A percentile compares a stretch with the other conserved stretches of the same genome.
phyloP scores from a whole-genome alignment of 345 rosid species.

The Eucalyptus tenuipes region DNA sequence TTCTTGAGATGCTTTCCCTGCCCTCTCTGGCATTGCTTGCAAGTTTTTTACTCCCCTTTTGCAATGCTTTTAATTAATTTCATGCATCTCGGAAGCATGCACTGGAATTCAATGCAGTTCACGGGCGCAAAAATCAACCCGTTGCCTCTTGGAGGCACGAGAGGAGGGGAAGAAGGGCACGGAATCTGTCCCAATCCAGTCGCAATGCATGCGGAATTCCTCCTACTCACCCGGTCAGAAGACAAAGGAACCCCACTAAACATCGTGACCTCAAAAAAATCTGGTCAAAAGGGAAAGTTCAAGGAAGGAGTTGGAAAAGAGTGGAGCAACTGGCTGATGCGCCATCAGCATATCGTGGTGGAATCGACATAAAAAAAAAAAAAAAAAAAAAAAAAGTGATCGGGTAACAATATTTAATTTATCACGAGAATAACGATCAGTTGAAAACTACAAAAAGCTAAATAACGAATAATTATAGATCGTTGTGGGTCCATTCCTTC shows the following conservation, averaged over 20 bases:
- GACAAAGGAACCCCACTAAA: not conserved
- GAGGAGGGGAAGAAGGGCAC: not conserved
- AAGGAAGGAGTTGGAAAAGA: not conserved
- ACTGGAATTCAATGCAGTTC: not conserved
- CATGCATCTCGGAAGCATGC: not conserved
- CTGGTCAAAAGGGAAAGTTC: not conserved
- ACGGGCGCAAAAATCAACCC: not conserved
- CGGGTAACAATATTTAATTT: no score
- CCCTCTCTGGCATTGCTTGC: not conserved
- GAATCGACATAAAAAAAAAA: not conserved
- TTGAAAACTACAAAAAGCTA: no score
- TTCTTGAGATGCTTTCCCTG: not conserved
- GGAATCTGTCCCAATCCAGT: not conserved
- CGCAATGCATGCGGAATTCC: not conserved
- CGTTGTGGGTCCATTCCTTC: no score
- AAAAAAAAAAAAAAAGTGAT: no score
- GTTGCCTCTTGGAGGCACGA: not conserved
- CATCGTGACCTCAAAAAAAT: not conserved
- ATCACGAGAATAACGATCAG: not conserved
- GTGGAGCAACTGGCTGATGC: not conserved
- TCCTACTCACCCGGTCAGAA: not conserved
- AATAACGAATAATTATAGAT: no score
- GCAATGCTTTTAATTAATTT: not conserved
- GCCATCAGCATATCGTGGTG: not conserved
- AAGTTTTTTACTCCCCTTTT: not conserved